A percentile compares a stretch with the other conserved stretches of the same genome.
Evolutionary conservation across 148 eudicot genomes (phyloP).

Genomic region (Tetragonia tetragonoides): DNA sequence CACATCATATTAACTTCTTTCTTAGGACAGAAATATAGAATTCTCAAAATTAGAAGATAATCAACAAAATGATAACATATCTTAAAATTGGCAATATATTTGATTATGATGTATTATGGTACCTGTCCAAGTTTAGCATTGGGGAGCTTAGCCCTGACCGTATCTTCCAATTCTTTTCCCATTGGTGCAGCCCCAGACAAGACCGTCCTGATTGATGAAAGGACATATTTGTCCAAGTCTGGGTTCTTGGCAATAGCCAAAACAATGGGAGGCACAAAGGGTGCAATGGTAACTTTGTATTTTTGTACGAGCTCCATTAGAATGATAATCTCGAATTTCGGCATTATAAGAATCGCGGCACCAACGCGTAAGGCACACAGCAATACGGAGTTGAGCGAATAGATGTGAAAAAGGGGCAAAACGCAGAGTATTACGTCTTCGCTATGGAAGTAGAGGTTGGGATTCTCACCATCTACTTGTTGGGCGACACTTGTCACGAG

Average conservation of each 20-base stretch:
- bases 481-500: constrained; percentile 74
- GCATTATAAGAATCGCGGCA: constrained; percentile 66
- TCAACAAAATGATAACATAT: background rate
- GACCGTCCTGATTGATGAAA: constrained; percentile 60
- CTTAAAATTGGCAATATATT: background rate
- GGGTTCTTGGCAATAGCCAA: constrained; percentile 70
- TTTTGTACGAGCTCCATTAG: constrained; percentile 65
- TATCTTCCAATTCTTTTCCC: constrained; percentile 79
- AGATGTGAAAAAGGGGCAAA: constrained; percentile 82
- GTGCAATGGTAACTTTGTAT: constrained; percentile 70
- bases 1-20: no score
- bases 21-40: background rate
- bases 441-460: constrained; percentile 51
- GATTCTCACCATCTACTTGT: constrained; percentile 89
- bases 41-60: background rate
- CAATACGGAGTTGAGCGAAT: constrained; percentile 67
- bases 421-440: constrained; percentile 79
- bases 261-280: constrained; percentile 84
- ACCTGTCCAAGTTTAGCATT: constrained; percentile 93
- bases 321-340: constrained; percentile 61
- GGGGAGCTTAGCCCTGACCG: constrained; percentile 59
- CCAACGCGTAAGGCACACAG: constrained; percentile 73
- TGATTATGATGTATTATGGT: background rate
- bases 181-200: constrained; percentile 92
- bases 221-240: constrained; percentile 54